phyloP scores from a whole-genome alignment of 2,329 filamentous ascomycete species.

The Ophiostoma quercus region DNA sequence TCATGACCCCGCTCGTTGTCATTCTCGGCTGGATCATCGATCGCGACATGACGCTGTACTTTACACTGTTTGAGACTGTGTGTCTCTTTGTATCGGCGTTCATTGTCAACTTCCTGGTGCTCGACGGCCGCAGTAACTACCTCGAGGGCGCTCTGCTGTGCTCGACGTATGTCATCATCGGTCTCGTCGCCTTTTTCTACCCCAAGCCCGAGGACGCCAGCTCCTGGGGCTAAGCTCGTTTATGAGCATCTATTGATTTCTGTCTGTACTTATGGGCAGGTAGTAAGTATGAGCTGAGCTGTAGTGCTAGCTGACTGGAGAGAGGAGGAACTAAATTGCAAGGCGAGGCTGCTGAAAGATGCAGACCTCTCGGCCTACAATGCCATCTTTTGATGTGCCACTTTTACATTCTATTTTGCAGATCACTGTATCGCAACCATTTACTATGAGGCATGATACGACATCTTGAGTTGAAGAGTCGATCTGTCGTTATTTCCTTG shows the following conservation, averaged over 20 bases:
- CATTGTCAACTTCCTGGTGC: slow-evolving; percentile 81
- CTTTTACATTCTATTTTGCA: slow-evolving; percentile 15
- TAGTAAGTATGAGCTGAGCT: not conserved
- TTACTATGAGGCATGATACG: slow-evolving; percentile 8
- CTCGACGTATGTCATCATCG: slow-evolving; percentile 63
- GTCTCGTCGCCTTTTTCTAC: slow-evolving; percentile 62
- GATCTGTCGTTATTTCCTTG: slow-evolving; percentile 4
- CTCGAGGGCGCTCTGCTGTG: slow-evolving; percentile 69
- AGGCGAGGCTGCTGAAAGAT: not conserved
- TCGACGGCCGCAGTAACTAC: slow-evolving; percentile 82
- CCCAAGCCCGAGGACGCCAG: slow-evolving; percentile 35
- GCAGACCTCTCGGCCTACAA: not conserved
- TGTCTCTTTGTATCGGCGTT: slow-evolving; percentile 78
- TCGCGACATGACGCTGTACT: slow-evolving; percentile 72
- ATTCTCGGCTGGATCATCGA: slow-evolving; percentile 66
- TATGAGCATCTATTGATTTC: not conserved
- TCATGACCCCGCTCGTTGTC: slow-evolving; percentile 65
- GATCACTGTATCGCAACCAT: slow-evolving; percentile 11
- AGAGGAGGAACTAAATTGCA: slow-evolving; percentile 9
- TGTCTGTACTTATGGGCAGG: not conserved
- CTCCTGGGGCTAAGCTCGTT: slow-evolving; percentile 19
- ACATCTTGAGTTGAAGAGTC: not conserved
- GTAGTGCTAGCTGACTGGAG: not conserved
- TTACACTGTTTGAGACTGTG: slow-evolving; percentile 83
- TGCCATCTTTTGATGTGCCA: not conserved